phyloP scores from a whole-genome alignment of 139 green algal genomes.

The Tetraselmis chui region DNA sequence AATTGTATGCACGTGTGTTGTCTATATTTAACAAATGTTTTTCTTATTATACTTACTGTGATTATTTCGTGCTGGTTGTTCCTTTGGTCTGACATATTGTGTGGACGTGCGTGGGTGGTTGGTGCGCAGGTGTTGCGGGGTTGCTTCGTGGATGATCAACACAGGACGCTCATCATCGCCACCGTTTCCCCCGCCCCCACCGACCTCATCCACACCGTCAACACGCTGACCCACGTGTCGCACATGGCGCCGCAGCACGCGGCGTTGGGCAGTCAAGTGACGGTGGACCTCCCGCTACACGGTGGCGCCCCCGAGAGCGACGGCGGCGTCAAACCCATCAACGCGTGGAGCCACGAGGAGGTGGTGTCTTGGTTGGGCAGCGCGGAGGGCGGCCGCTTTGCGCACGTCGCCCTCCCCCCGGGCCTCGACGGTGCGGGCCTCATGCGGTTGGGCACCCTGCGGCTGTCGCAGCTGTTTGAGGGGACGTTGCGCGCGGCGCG shows the following conservation, averaged over 20 bases:
- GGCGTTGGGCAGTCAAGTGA: not conserved
- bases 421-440: not conserved
- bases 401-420: not conserved
- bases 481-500: not conserved
- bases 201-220: constrained; percentile 5
- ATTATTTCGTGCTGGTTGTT: too few species aligned
- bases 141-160: not conserved
- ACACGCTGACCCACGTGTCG: constrained; percentile 6
- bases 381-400: not conserved
- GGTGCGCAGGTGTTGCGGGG: constrained; percentile 3
- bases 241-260: constrained; percentile 1
- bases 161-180: constrained; percentile 6
- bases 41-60: too few species aligned
- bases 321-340: not conserved
- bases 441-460: not conserved
- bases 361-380: not conserved
- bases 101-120: too few species aligned
- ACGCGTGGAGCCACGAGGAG: not conserved
- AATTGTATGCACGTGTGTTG: too few species aligned
- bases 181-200: not conserved
- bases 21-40: too few species aligned
- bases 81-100: too few species aligned
- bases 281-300: not conserved
- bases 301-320: too few species aligned
- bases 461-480: not conserved